Conservation (phyloP, 345 rosid species). For the Erodium maritimum region DNA sequence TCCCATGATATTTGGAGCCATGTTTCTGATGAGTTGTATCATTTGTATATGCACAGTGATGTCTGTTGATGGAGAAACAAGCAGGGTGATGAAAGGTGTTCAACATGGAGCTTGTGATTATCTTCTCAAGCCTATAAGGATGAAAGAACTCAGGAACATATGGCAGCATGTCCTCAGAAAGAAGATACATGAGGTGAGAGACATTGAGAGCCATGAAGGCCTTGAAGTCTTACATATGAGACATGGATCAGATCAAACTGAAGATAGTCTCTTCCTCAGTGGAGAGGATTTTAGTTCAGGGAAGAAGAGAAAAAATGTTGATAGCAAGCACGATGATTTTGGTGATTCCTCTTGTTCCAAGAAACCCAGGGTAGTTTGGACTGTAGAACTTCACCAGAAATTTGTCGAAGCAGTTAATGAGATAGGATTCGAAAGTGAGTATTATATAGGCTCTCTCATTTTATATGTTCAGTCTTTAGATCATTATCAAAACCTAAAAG, state of each 20-base stretch:
- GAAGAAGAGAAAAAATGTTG: constrained; percentile 61
- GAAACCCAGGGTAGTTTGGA: constrained; percentile 94
- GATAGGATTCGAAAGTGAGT: constrained; percentile 93
- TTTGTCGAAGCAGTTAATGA: constrained; percentile 92
- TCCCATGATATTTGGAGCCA: constrained; percentile 1
- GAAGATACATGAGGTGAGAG: constrained; percentile 70
- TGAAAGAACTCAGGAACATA: constrained; percentile 93
- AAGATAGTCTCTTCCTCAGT: constrained; percentile 33
- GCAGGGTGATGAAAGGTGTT: constrained; percentile 86
- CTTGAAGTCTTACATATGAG: constrained; percentile 35
- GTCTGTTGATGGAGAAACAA: constrained; percentile 95
- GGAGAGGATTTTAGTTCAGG: constrained; percentile 49
- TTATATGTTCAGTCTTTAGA: constrained; percentile 4
- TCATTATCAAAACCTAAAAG: constrained; percentile 2
- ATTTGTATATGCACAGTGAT: constrained; percentile 50
- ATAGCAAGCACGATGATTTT: constrained; percentile 42
- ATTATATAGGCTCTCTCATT: constrained; percentile 5
- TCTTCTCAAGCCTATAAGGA: constrained; percentile 87
- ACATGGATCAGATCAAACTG: constrained; percentile 36
- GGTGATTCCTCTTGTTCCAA: constrained; percentile 42
- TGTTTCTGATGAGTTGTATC: constrained; percentile 16
- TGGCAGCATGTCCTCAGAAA: constrained; percentile 95
- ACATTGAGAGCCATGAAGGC: constrained; percentile 46
- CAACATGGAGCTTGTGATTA: constrained; percentile 97
- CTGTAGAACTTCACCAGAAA: constrained; percentile 86